Base-by-base conservation (phyloP, 805 yeast genomes). In the Lachancea cidri region DNA sequence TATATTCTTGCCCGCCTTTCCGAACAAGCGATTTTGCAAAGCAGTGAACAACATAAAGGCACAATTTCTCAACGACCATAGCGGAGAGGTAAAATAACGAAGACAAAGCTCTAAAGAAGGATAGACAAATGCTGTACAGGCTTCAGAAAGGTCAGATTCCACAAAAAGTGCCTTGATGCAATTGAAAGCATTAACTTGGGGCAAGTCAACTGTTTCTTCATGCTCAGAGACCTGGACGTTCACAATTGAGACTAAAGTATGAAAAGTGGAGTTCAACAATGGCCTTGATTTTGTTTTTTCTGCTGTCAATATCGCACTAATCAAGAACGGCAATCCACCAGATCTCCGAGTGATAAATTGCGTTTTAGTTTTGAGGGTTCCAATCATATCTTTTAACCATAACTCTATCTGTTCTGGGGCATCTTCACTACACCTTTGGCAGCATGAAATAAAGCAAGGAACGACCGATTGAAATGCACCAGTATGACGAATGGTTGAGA, bases 121-220 rank as follows among this genome's bases (percentile, higher is more conserved):
- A 43, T 80, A 80, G 6, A 81, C 68, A 54, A 68, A 80, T 3
- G 63, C 60, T 0, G 74, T 59, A 8, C 84, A 73, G 1, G 66
- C 61, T 2, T 66, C 71, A 0, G 86, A 66, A n/a, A 93, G 64
- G 17, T 73, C 66, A 0, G 89, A 71, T 43, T 89, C 97, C 17
- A 73, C 74, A 49, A 88, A 81, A 2, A 91, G 69, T 2, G 81
- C 81, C 47, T 76, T 79, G 42, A 93, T 75, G 57, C 95, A 83
- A 56, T 91, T 91, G 56, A 86, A 79, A 0, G 97, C 97, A 64
- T 91, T 95, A 0, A 91, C 96, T 55, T 89, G 97, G 0, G 98
- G 93, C 13, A 88, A 68, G 54, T 86, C 95, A 46, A 77, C 71
- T 42, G 74, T 81, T 32, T 71, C 79, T 9, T 70, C 75, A 29